Evolutionary conservation across 345 rosid genomes (phyloP).

Genomic region (Clarkia xantiana): DNA sequence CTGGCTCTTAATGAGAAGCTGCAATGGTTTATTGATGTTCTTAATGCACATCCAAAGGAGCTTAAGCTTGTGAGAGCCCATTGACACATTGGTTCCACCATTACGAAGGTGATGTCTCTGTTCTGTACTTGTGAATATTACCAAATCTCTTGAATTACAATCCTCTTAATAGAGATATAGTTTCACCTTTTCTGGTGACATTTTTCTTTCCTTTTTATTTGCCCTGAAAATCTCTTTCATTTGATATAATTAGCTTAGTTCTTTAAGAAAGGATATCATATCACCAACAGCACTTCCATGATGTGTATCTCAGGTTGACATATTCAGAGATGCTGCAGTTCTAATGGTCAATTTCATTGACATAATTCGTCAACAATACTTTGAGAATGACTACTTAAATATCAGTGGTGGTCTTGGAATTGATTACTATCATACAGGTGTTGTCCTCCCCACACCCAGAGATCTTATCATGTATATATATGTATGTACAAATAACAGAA

Average conservation of each 20-base stretch:
- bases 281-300: neutral
- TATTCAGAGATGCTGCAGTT: conserved; percentile 85
- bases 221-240: too few relatives aligned
- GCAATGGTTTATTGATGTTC: conserved; percentile 96
- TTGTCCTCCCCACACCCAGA: conserved; percentile 81
- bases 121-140: conserved; percentile 1
- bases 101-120: conserved; percentile 54
- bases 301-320: conserved; percentile 61
- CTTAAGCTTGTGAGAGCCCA: conserved; percentile 92
- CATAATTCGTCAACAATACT: conserved; percentile 75
- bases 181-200: neutral
- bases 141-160: too few relatives aligned
- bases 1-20: conserved; percentile 97
- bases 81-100: conserved; percentile 97
- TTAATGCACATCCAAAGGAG: conserved; percentile 73
- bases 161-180: too few relatives aligned
- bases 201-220: neutral
- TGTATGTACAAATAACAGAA: too few relatives aligned
- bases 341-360: conserved; percentile 86
- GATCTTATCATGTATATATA: conserved; percentile 89
- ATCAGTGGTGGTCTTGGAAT: conserved; percentile 98
- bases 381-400: conserved; percentile 72
- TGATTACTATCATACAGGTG: conserved; percentile 77
- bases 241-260: neutral
- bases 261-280: neutral